A percentile compares a stretch with the other conserved stretches of the same genome.
phyloP scores from a whole-genome alignment of 306 rosid species.

The Inga laurina region DNA sequence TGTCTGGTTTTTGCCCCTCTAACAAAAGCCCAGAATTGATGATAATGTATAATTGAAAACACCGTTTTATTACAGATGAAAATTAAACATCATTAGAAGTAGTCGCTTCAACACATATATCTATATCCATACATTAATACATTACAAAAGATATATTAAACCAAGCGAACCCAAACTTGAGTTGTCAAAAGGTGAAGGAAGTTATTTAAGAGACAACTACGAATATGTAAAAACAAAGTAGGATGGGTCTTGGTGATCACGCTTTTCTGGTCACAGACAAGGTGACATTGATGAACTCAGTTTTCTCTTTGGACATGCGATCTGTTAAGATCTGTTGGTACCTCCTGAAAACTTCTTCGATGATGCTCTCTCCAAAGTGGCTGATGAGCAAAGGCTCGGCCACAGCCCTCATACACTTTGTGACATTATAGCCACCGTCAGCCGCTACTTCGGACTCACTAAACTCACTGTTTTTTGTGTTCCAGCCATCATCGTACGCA shows the following conservation, averaged over 20 bases:
- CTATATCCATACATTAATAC: neutral
- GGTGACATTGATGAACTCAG: conserved; percentile 35
- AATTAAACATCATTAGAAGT: neutral
- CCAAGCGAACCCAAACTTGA: neutral
- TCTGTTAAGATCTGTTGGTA: conserved; percentile 29
- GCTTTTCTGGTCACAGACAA: neutral
- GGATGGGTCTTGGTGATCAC: neutral
- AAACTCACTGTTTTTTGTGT: conserved; percentile 1
- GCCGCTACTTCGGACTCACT: neutral
- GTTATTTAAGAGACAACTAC: neutral
- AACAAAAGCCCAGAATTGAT: neutral
- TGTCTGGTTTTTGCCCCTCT: neutral
- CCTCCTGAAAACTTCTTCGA: conserved; percentile 32
- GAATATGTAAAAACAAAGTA: neutral
- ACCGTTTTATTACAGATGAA: neutral
- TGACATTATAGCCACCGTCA: conserved; percentile 31
- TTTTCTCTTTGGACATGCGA: conserved; percentile 34
- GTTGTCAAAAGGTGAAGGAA: neutral
- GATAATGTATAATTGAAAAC: neutral
- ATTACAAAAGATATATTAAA: neutral
- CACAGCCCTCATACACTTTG: conserved; percentile 50
- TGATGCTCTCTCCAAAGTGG: conserved; percentile 40
- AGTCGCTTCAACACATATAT: neutral
- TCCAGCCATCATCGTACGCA: conserved; percentile 31
- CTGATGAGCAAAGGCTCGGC: conserved; percentile 31